phyloP scores from a whole-genome alignment of 441 rosid genomes.

The Pelargonium citronellum region DNA sequence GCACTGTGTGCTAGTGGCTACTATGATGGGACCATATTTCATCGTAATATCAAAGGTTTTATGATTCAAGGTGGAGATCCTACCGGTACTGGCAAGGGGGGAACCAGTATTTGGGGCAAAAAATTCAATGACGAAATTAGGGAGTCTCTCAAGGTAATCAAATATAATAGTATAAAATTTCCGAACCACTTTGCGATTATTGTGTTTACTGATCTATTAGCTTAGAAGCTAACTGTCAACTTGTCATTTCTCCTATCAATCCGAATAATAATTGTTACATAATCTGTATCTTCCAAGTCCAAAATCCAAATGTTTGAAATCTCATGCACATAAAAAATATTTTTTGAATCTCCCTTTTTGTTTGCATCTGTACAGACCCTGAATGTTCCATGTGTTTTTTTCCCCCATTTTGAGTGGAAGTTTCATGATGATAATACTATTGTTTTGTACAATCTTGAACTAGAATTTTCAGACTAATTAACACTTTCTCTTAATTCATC shows the following conservation, averaged over 20 bases:
- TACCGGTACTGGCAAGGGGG: slow-evolving; percentile 89
- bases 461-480: slow-evolving; percentile 3
- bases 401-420: neutral
- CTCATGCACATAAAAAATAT: neutral
- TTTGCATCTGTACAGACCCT: neutral
- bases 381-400: neutral
- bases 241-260: neutral
- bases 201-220: no score
- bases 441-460: neutral
- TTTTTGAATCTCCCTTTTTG: no score
- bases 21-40: slow-evolving; percentile 84
- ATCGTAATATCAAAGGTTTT: slow-evolving; percentile 86
- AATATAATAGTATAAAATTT: neutral
- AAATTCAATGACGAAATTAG: slow-evolving; percentile 94
- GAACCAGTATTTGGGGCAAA: slow-evolving; percentile 95
- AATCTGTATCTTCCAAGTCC: slow-evolving; percentile 7
- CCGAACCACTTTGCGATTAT: neutral
- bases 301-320: neutral
- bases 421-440: neutral
- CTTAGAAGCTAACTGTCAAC: neutral
- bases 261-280: neutral
- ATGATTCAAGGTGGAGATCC: slow-evolving; percentile 99
- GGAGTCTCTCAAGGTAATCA: slow-evolving; percentile 84
- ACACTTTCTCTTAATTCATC: neutral
- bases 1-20: slow-evolving; percentile 86